phyloP scores from a whole-genome alignment of 2,329 filamentous ascomycete species.

The Colletotrichum sp. region DNA sequence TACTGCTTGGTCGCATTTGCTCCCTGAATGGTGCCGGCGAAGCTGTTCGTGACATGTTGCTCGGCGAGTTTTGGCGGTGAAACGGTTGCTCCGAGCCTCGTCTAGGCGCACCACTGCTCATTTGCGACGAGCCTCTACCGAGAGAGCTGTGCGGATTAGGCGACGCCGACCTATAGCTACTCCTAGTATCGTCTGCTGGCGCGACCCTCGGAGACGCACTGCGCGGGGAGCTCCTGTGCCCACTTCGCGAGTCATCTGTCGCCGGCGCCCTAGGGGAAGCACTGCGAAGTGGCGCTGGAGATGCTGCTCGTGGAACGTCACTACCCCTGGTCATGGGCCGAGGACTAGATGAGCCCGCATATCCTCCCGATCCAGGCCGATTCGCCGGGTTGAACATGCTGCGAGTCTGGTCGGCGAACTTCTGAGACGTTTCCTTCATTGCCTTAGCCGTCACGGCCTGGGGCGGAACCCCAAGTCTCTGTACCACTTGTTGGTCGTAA shows the following conservation, averaged over 20 bases:
- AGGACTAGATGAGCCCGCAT: conserved; percentile 47
- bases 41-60: conserved; percentile 48
- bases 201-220: conserved; percentile 66
- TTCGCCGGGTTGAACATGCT: conserved; percentile 68
- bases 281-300: conserved; percentile 71
- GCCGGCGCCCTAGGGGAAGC: conserved; percentile 67
- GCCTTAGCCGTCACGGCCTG: conserved; percentile 91
- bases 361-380: conserved; percentile 40
- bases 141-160: conserved; percentile 66
- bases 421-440: conserved; percentile 94
- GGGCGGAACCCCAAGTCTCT: conserved; percentile 84
- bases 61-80: conserved; percentile 57
- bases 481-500: conserved; percentile 76
- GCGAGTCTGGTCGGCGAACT: conserved; percentile 82
- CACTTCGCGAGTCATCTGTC: conserved; percentile 48
- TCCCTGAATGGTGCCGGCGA: conserved; percentile 56
- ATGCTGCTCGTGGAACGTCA: conserved; percentile 65
- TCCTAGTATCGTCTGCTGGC: conserved; percentile 50
- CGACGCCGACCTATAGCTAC: conserved; percentile 55
- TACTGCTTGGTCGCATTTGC: conserved; percentile 56
- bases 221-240: conserved; percentile 58
- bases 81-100: conserved; percentile 51
- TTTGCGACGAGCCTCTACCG: conserved; percentile 9
- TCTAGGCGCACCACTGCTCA: background rate
- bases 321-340: conserved; percentile 64